Evolutionary conservation across 495 filamentous ascomycete genomes (phyloP).

Genomic region (Hypoxylon lienhwacheense): DNA sequence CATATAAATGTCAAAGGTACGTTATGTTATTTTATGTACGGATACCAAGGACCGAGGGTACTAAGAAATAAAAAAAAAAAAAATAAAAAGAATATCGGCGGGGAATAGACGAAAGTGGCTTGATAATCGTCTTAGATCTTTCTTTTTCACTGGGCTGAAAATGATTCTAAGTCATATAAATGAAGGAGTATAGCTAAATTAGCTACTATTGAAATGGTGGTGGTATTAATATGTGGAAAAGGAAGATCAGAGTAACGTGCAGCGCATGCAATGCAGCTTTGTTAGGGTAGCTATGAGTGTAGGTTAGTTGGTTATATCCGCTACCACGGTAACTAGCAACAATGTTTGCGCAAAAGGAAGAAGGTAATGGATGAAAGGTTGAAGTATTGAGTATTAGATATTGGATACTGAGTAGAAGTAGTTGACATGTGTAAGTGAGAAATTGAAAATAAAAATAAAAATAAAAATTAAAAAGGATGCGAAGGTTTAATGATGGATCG

Average conservation of each 20-base stretch:
- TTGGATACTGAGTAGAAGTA: neutral
- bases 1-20: too few species aligned
- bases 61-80: too few species aligned
- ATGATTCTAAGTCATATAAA: constrained; percentile 21
- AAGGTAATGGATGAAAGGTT: neutral
- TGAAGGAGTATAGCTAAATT: constrained; percentile 5
- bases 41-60: too few species aligned
- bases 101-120: constrained; percentile 32
- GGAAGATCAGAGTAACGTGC: constrained; percentile 31
- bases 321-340: constrained; percentile 14
- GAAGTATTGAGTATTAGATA: neutral
- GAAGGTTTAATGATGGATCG: neutral
- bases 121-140: constrained; percentile 26
- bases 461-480: too few species aligned
- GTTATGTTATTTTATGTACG: too few species aligned
- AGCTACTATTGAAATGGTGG: constrained; percentile 26
- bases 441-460: too few species aligned
- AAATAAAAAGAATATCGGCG: too few species aligned
- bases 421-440: too few species aligned
- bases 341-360: constrained; percentile 2
- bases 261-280: constrained; percentile 28
- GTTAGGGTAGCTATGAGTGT: constrained; percentile 11
- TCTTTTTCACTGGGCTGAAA: constrained; percentile 16
- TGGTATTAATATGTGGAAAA: constrained; percentile 33
- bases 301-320: constrained; percentile 1